phyloP scores from a whole-genome alignment of 306 rosid genomes.

The Vigna mungo region DNA sequence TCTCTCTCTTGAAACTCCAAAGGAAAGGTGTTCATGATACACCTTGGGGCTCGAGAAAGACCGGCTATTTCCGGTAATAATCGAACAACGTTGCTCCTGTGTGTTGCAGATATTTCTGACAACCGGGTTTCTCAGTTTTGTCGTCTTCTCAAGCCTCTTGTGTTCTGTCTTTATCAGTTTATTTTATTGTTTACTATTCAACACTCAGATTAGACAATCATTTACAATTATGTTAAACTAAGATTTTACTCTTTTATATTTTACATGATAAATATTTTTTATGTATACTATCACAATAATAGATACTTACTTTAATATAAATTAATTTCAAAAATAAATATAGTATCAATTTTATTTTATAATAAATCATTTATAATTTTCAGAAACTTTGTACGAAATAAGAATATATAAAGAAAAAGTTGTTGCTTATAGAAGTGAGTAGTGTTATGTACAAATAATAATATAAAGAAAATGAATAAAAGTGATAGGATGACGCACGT shows the following conservation, averaged over 20 bases:
- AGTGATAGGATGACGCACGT: conserved; percentile 52
- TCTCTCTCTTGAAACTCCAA: conserved; percentile 17
- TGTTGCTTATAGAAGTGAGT: too few species aligned
- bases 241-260: background rate
- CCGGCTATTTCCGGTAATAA: conserved; percentile 79
- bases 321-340: too few species aligned
- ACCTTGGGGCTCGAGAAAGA: conserved; percentile 65
- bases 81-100: conserved; percentile 51
- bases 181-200: background rate
- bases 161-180: background rate
- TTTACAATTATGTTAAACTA: background rate
- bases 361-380: too few species aligned
- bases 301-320: too few species aligned
- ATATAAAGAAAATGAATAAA: background rate
- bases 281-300: too few species aligned
- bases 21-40: conserved; percentile 19
- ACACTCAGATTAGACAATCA: background rate
- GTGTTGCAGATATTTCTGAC: conserved; percentile 69
- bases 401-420: too few species aligned
- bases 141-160: conserved; percentile 43
- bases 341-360: too few species aligned
- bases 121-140: conserved; percentile 49
- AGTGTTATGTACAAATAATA: too few species aligned
- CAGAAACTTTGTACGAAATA: too few species aligned
- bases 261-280: too few species aligned